Base-by-base conservation (phyloP, 352 stramenopile species). In the Phytophthora kernoviae region DNA sequence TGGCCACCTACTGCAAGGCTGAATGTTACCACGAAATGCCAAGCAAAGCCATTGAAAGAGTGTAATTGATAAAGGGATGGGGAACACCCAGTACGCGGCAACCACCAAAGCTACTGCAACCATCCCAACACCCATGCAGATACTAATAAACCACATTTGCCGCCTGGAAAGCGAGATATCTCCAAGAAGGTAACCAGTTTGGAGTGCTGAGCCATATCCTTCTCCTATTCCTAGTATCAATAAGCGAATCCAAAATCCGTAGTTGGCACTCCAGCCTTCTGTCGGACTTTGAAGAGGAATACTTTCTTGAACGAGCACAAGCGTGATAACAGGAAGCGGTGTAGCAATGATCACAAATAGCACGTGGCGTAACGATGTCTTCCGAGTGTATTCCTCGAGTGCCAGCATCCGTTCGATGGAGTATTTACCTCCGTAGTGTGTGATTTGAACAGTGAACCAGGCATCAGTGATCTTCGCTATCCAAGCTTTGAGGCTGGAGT, bases 161-260 rank as follows among this genome's bases (percentile, higher is more conserved):
- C 18, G 10, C 12, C 17, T 14, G 10, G 39, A 36, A 12, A 58
- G 50, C n/a, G 9, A 18, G 4, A 58, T 27, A 24, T 39, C 36
- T 21, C 49, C 24, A 10, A 58, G 14, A 24, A 58, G 37, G 17
- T 33, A 34, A 7, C 24, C 4, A 1, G 33, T 12, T 18, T 58
- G 50, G 26, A 58, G 5, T 18, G 15, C 2, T 15, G 50, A 43
- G 5, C 15, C 39, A 14, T 18, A 58, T 33, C n/a, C 39, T 36
- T 50, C 50, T 33, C 50, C 50, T 32, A 50, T 32, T 5, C 22
- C 37, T 2, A 57, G 37, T 41, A 47, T 33, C 12, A 11, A 1
- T 26, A 57, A 48, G 14, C 50, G 50, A 41, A 46, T 37, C 50
- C 50, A 57, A 17, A 57, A 57, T 8, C 50, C 50, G 8, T 43